Percentiles rank a stretch among this genome's conserved stretches.
Conservation (phyloP, 2,329 filamentous ascomycete species). For the Pseudogymnoascus sp. region DNA sequence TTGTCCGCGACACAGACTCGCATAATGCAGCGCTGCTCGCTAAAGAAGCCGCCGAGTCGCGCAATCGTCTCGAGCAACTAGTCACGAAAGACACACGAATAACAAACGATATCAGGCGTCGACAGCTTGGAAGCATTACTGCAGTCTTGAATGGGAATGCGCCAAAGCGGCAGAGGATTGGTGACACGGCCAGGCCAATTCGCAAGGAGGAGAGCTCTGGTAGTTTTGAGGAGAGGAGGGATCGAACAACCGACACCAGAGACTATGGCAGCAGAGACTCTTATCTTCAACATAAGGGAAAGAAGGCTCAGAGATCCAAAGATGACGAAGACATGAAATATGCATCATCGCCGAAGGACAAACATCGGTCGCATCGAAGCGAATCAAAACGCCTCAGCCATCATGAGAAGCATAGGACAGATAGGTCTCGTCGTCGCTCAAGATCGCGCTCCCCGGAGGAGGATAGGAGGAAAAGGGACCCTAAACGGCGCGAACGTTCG, state of each 20-base stretch:
- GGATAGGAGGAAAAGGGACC: not conserved
- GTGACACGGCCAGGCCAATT: not conserved
- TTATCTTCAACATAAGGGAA: not conserved
- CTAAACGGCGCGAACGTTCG: not conserved
- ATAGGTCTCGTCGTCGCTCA: not conserved
- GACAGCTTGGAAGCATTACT: constrained; percentile 53
- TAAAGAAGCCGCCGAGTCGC: constrained; percentile 74
- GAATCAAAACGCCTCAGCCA: not conserved
- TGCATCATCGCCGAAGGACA: not conserved
- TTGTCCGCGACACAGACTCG: constrained; percentile 77
- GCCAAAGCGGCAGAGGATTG: constrained; percentile 19
- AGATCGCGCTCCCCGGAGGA: not conserved
- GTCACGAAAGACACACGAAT: constrained; percentile 37
- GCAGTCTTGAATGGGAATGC: constrained; percentile 43
- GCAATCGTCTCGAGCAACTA: constrained; percentile 58
- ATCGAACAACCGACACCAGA: not conserved
- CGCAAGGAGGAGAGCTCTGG: not conserved
- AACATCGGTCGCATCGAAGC: not conserved
- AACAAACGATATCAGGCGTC: constrained; percentile 42
- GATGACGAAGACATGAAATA: not conserved
- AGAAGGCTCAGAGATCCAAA: not conserved
- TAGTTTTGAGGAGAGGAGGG: not conserved
- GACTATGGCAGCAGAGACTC: not conserved
- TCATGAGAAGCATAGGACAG: not conserved
- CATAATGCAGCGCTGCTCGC: constrained; percentile 84